Conservation (phyloP, 257 asterid genomes). For the Handroanthus guayacan region DNA sequence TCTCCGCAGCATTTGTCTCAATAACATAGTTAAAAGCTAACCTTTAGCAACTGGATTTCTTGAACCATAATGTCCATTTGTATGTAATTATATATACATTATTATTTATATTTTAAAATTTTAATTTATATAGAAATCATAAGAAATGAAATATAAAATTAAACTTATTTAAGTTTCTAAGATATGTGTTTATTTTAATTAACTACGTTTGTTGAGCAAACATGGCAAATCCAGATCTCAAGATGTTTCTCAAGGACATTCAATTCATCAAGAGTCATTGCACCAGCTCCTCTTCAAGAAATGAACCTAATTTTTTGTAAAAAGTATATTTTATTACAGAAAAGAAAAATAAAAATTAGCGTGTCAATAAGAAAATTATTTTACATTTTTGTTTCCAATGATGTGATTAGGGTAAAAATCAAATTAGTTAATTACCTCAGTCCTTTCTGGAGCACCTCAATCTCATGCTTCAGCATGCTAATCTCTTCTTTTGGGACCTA, state of each 20-base stretch:
- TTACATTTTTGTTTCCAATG: background rate
- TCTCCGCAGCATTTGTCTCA: too few relatives aligned
- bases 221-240: constrained; percentile 73
- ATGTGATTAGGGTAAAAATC: background rate
- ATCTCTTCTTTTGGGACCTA: constrained; percentile 85
- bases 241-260: constrained; percentile 78
- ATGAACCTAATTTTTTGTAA: constrained; percentile 53
- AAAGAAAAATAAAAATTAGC: too few relatives aligned
- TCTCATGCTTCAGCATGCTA: constrained; percentile 79
- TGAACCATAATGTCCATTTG: constrained; percentile 90
- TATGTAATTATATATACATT: constrained; percentile 1
- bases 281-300: constrained; percentile 75
- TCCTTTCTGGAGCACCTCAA: constrained; percentile 84
- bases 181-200: too few relatives aligned
- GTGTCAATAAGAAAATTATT: background rate
- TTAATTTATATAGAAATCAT: too few relatives aligned
- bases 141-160: too few relatives aligned
- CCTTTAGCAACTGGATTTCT: constrained; percentile 87
- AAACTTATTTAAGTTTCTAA: too few relatives aligned
- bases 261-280: constrained; percentile 72
- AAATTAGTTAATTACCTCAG: constrained; percentile 52
- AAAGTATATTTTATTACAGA: too few relatives aligned
- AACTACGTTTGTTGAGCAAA: constrained; percentile 83
- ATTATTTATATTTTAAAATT: too few relatives aligned
- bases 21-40: constrained; percentile 26